A percentile compares a stretch with the other conserved stretches of the same genome.
These are phyloP conservation scores for Aspergillus conjunctus DNA, from an alignment of 495 filamentous ascomycete genomes.

Conservation along the genomic window DNA sequence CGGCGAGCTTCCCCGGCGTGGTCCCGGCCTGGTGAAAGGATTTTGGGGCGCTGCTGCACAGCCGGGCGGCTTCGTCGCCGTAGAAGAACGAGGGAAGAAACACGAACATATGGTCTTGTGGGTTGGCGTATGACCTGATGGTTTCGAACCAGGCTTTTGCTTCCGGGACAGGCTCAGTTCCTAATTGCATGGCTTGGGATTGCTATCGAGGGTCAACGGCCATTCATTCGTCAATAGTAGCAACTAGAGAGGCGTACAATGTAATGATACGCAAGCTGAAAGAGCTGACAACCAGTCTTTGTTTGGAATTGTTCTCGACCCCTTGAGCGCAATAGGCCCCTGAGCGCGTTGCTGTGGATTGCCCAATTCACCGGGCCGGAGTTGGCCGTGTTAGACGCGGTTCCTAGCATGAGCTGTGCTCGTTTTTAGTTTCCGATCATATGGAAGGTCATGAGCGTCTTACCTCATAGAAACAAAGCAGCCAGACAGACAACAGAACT, in stretches of 20 bases:
- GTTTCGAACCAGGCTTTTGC: slow-evolving; percentile 1
- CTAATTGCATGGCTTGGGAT: neutral
- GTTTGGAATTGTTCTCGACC: neutral
- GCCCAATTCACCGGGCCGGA: neutral
- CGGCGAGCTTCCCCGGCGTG: neutral
- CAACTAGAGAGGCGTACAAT: neutral
- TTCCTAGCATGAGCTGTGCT: neutral
- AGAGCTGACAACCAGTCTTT: neutral
- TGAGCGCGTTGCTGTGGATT: neutral
- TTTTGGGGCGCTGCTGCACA: neutral
- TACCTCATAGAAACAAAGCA: slow-evolving; percentile 3
- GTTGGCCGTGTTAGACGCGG: neutral
- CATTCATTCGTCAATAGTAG: neutral
- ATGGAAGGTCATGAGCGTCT: neutral
- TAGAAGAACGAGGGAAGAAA: neutral
- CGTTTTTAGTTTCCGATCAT: neutral
- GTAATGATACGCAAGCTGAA: neutral
- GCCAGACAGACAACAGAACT: neutral
- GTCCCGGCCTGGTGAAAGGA: neutral
- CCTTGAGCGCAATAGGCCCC: neutral
- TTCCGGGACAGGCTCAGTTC: neutral
- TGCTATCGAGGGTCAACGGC: neutral
- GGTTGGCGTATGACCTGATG: neutral
- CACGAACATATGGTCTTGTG: neutral
- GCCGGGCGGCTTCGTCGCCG: neutral